Percentiles rank a stretch among this genome's conserved stretches.
phyloP scores from a whole-genome alignment of 768 basidiomycete species.

The Kwoniella sp. region DNA sequence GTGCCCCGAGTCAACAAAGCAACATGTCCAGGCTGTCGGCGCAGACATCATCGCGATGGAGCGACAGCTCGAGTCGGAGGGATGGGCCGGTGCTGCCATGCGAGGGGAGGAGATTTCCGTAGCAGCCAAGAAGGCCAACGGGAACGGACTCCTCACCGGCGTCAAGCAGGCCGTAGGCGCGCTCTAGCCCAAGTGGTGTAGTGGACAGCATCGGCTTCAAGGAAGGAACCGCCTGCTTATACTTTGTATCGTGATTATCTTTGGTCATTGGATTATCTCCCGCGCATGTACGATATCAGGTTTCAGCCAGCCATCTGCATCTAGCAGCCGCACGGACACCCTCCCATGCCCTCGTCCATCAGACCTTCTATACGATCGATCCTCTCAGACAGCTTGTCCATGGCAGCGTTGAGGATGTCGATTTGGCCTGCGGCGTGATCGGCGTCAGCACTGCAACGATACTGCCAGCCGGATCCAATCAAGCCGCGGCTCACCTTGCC shows the following conservation, averaged over 20 bases:
- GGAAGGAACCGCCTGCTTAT: too few relatives aligned
- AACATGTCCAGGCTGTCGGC: constrained; percentile 5
- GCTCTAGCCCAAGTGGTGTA: constrained; percentile 45
- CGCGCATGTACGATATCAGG: too few relatives aligned
- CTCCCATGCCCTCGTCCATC: constrained; percentile 37
- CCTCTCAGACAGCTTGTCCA: constrained; percentile 31
- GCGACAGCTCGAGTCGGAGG: constrained; percentile 18
- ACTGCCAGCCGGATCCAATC: neutral
- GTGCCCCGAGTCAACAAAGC: constrained; percentile 20
- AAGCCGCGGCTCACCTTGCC: constrained; percentile 56
- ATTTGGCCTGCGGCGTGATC: constrained; percentile 25
- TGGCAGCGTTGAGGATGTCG: constrained; percentile 30
- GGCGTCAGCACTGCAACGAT: neutral
- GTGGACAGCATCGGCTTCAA: too few relatives aligned
- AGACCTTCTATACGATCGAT: constrained; percentile 37
- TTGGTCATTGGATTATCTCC: too few relatives aligned
- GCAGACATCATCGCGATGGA: constrained; percentile 17
- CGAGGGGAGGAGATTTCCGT: neutral
- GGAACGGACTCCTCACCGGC: constrained; percentile 5
- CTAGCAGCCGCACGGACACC: constrained; percentile 30
- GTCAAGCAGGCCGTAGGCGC: constrained; percentile 9
- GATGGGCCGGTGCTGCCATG: constrained; percentile 12
- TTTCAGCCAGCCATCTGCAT: neutral
- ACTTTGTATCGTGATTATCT: too few relatives aligned
- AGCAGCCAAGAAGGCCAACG: constrained; percentile 5